Percentiles rank a stretch among this genome's conserved stretches.
These are phyloP conservation scores for Ambrosiella beaveri DNA, from an alignment of 2,329 filamentous ascomycete genomes.

Conservation along the genomic window DNA sequence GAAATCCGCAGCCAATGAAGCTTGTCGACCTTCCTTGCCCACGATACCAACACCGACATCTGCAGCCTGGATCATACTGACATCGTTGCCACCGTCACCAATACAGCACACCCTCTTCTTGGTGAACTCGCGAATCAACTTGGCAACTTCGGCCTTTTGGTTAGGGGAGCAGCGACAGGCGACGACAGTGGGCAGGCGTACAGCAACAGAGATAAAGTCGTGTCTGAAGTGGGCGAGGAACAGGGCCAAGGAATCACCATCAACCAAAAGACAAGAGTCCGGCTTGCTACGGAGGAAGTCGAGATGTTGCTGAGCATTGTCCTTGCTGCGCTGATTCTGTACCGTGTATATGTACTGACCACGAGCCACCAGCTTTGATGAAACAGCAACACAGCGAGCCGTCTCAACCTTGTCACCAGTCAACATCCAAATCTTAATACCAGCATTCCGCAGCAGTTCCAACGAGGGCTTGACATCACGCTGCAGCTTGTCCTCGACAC, in stretches of 20 bases:
- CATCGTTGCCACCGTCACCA: constrained; percentile 93
- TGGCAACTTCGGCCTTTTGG: constrained; percentile 88
- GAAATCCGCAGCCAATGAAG: constrained; percentile 88
- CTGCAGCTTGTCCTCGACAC: constrained; percentile 93
- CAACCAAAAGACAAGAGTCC: constrained; percentile 76
- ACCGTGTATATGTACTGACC: constrained; percentile 96
- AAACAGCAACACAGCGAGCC: constrained; percentile 86
- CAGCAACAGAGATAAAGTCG: constrained; percentile 77
- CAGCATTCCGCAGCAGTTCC: constrained; percentile 86
- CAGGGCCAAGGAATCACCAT: constrained; percentile 74
- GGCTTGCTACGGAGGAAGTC: constrained; percentile 79
- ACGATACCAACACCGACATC: constrained; percentile 97
- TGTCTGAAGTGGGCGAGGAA: constrained; percentile 68
- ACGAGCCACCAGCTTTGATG: constrained; percentile 78
- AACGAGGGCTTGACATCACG: constrained; percentile 88
- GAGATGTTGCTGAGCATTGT: constrained; percentile 71
- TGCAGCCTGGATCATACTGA: constrained; percentile 97
- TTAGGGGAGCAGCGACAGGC: constrained; percentile 93
- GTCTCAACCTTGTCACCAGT: constrained; percentile 98
- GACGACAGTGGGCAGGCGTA: constrained; percentile 77
- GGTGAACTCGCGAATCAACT: constrained; percentile 76
- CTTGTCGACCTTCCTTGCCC: constrained; percentile 91
- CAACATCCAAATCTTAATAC: constrained; percentile 99
- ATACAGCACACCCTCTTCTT: constrained; percentile 96
- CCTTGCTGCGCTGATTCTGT: constrained; percentile 65